phyloP scores from a whole-genome alignment of 139 green algal genomes.

The Edaphochlamys debaryana region DNA sequence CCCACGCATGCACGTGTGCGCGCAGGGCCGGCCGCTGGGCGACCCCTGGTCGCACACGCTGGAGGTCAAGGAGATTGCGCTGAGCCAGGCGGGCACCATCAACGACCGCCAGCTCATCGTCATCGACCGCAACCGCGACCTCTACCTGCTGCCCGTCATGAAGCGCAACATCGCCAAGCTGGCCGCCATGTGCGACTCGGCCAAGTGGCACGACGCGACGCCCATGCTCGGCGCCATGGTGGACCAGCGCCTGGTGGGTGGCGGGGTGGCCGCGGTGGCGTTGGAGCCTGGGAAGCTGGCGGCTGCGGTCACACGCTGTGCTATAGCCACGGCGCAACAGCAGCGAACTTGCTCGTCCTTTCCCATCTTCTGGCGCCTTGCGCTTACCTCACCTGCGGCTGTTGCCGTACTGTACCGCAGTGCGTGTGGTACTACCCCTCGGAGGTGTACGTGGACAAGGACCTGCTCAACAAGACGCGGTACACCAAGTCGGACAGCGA shows the following conservation, averaged over 20 bases:
- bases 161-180: conserved; percentile 72
- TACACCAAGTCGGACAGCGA: conserved; percentile 59
- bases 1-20: too few species aligned
- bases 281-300: background rate
- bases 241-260: conserved; percentile 65
- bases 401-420: too few species aligned
- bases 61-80: conserved; percentile 66
- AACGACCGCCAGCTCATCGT: conserved; percentile 72
- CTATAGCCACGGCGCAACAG: too few species aligned
- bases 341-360: too few species aligned
- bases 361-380: too few species aligned
- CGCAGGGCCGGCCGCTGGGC: conserved; percentile 63
- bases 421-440: conserved; percentile 83
- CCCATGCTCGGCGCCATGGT: conserved; percentile 78
- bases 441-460: conserved; percentile 72
- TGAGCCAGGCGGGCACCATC: conserved; percentile 67
- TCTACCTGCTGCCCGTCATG: conserved; percentile 70
- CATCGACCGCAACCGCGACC: conserved; percentile 78
- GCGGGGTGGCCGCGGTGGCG: background rate
- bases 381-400: too few species aligned
- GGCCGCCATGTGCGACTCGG: conserved; percentile 70
- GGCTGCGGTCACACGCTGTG: background rate
- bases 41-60: conserved; percentile 60
- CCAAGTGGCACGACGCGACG: conserved; percentile 72
- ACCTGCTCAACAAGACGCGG: conserved; percentile 68